These are phyloP conservation scores for Myxozyma monticola DNA, from an alignment of 805 yeast genomes.

Conservation along the genomic window DNA sequence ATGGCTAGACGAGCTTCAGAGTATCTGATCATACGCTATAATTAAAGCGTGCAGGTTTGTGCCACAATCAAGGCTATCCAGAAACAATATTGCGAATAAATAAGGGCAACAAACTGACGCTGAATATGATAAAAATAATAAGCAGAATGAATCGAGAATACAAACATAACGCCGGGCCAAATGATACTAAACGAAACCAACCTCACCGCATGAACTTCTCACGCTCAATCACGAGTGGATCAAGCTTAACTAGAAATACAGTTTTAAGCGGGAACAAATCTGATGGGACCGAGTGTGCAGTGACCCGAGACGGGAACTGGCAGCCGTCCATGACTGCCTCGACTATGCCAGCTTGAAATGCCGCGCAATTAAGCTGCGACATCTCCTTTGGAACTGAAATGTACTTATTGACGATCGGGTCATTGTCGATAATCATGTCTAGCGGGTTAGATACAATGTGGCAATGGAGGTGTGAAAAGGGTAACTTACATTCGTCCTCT, in stretches of 20 bases:
- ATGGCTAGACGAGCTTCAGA: too few species aligned
- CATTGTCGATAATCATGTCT: conserved; percentile 72
- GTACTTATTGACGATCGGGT: conserved; percentile 69
- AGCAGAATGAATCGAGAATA: too few species aligned
- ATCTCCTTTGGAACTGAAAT: conserved; percentile 79
- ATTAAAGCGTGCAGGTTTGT: background rate
- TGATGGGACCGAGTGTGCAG: conserved; percentile 76
- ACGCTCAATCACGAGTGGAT: conserved; percentile 54
- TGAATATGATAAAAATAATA: background rate
- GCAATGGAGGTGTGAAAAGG: background rate
- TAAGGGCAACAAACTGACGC: background rate
- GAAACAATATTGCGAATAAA: too few species aligned
- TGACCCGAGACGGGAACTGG: conserved; percentile 70
- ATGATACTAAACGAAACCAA: background rate
- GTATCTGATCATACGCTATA: background rate
- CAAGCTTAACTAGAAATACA: conserved; percentile 73
- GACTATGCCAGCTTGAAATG: conserved; percentile 80
- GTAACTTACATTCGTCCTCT: conserved; percentile 52
- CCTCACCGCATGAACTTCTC: conserved; percentile 45
- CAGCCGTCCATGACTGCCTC: conserved; percentile 79
- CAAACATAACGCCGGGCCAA: background rate
- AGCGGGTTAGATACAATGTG: background rate
- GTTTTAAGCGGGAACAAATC: conserved; percentile 64
- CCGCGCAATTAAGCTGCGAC: conserved; percentile 73
- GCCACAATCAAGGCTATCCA: too few species aligned